Base-by-base conservation (phyloP, 2,329 filamentous ascomycete genomes). In the Didymella sp. region DNA sequence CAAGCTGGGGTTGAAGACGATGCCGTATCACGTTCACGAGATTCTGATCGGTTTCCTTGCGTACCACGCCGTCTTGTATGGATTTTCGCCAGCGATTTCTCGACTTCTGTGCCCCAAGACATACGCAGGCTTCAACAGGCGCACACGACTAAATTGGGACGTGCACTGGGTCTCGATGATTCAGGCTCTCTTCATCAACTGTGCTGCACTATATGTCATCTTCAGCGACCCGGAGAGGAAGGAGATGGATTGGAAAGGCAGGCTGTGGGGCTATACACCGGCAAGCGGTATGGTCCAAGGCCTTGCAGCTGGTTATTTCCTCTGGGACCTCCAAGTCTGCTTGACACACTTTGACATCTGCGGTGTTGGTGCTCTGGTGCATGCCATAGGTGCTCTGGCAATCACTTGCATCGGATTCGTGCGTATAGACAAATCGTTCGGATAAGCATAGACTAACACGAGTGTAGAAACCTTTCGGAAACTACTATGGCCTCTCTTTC, bases 121-220 rank as follows among this genome's bases (percentile, higher is more conserved):
- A 59, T 95, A 95, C 77, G 75, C 79, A 48, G 76, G 77, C 49
- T 83, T 91, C 63, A 84, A 87, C 46, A 79, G 79, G 38, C 82
- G 84, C 57, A 90, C 89, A 61, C 84, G 83, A 71, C 80, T 91
- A 64, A 95, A 90, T 80, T 94, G 91, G 91, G 85, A 95, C 73
- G 87, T 92, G n/a, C 91, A 94, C 74, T 89, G 93, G 60, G 90
- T 94, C 21, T 92, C 89, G 37, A 83, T 95, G 70, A 80, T 91
- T 46, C 91, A 95, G 80, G 88, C 87, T 66, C 78, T 84, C 27
- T 79, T 91, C 60, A 91, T 95, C 78, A 91, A 89, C 73, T 73
- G 67, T 51, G 79, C 92, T 15, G 89, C 90, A 13, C 76, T 94
- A 12, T 92, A 86, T 82, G 84, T 90, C 48, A 90, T 92, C 76